A percentile compares a stretch with the other conserved stretches of the same genome.
phyloP scores from a whole-genome alignment of 192 early-diverging fungal genomes.

The Coemansia furcata region DNA sequence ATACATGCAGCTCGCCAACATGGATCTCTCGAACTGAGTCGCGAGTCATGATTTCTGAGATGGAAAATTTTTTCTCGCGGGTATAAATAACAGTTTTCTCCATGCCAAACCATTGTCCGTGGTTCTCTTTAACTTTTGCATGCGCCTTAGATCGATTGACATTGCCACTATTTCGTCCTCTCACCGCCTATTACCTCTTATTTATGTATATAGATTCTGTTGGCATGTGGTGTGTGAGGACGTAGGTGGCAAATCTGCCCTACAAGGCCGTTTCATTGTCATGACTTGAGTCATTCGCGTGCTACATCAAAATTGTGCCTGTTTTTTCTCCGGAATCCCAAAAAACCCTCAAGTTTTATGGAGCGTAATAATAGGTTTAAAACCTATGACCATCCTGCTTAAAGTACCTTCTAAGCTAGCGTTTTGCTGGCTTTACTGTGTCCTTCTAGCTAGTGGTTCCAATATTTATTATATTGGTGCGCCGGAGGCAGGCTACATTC shows the following conservation, averaged over 20 bases:
- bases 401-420: not conserved
- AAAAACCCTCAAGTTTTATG: not conserved
- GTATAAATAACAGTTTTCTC: not conserved
- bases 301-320: slow-evolving; percentile 27
- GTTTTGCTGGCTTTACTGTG: slow-evolving; percentile 4
- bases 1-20: not conserved
- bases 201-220: not conserved
- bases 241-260: slow-evolving; percentile 43
- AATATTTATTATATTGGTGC: not conserved
- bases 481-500: slow-evolving; percentile 26
- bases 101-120: not conserved
- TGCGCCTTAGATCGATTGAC: slow-evolving; percentile 53
- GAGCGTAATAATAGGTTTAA: not conserved
- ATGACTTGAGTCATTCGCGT: slow-evolving; percentile 53
- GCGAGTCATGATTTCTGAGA: not conserved
- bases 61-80: not conserved
- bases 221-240: not conserved
- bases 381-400: not conserved
- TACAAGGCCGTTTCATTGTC: slow-evolving; percentile 49
- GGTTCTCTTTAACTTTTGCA: slow-evolving; percentile 19
- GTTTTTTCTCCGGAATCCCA: not conserved
- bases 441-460: not conserved
- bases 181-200: not conserved
- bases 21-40: not conserved
- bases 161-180: slow-evolving; percentile 32